Evolutionary conservation across 2,329 filamentous ascomycete genomes (phyloP).

Genomic region (Xylaria sp.): DNA sequence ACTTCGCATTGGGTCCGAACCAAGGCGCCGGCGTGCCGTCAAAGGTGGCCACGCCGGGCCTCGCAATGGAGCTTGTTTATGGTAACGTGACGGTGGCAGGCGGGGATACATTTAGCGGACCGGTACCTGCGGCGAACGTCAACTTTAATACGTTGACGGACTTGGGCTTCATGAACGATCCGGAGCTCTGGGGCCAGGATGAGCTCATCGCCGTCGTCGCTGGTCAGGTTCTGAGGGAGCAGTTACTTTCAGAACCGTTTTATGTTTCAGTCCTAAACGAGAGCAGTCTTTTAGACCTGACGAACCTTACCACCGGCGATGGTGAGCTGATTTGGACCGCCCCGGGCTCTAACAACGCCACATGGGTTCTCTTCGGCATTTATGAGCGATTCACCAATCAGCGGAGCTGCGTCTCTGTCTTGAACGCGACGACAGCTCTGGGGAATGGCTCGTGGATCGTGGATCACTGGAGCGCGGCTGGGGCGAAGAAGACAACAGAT

Average conservation of each 20-base stretch:
- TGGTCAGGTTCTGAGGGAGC: not conserved
- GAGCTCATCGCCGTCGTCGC: not conserved
- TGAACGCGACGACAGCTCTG: not conserved
- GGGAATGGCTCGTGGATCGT: not conserved
- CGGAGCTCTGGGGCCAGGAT: not conserved
- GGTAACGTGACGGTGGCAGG: not conserved
- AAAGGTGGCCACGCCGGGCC: not conserved
- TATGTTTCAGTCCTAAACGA: not conserved
- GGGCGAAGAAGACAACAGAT: conserved; percentile 1
- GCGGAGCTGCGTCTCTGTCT: not conserved
- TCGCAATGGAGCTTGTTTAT: conserved; percentile 1
- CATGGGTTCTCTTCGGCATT: not conserved
- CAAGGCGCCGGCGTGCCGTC: not conserved
- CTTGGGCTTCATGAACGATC: not conserved
- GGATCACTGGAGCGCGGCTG: not conserved
- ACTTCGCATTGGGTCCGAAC: not conserved
- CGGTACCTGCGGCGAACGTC: not conserved
- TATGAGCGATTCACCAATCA: not conserved
- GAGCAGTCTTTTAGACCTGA: not conserved
- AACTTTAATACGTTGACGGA: not conserved
- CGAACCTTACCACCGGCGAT: not conserved
- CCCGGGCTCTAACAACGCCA: not conserved
- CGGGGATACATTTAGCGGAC: not conserved
- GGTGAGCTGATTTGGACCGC: not conserved
- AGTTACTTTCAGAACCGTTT: not conserved